These are phyloP conservation scores for Citrus hindsii DNA, from an alignment of 345 rosid genomes.

Conservation along the genomic window DNA sequence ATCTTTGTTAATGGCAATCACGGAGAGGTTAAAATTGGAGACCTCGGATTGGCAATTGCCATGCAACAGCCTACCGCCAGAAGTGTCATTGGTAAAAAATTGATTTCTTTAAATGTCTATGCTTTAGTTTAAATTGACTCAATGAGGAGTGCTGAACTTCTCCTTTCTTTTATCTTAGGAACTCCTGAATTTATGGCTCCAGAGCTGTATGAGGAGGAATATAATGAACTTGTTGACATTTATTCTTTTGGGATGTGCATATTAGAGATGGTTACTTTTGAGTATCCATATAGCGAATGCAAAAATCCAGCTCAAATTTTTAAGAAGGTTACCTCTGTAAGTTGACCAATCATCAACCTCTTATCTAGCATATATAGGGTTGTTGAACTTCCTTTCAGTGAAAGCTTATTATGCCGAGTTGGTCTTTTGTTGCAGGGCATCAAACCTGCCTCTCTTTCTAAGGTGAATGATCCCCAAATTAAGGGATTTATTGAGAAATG, in stretches of 20 bases:
- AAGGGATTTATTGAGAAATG: conserved; percentile 62
- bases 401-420: not conserved
- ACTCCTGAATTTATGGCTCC: conserved; percentile 85
- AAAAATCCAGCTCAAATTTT: conserved; percentile 65
- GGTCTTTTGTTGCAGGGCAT: conserved; percentile 41
- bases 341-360: conserved; percentile 8
- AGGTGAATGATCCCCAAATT: conserved; percentile 50
- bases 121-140: not conserved
- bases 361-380: not conserved
- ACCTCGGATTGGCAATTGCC: conserved; percentile 63
- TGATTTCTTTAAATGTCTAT: not conserved
- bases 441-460: conserved; percentile 61
- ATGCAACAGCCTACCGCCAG: conserved; percentile 66
- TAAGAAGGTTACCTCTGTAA: conserved; percentile 61
- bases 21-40: conserved; percentile 72
- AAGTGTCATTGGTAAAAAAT: conserved; percentile 53
- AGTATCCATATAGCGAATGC: conserved; percentile 72
- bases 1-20: conserved; percentile 60
- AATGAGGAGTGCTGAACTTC: not conserved
- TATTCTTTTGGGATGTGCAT: conserved; percentile 78
- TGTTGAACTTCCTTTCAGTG: conserved; percentile 6
- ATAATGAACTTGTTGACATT: conserved; percentile 63
- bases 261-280: conserved; percentile 69
- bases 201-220: conserved; percentile 74
- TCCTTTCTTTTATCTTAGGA: conserved; percentile 25